Conservation (phyloP, 148 eudicot species). For the Cornus controversa region DNA sequence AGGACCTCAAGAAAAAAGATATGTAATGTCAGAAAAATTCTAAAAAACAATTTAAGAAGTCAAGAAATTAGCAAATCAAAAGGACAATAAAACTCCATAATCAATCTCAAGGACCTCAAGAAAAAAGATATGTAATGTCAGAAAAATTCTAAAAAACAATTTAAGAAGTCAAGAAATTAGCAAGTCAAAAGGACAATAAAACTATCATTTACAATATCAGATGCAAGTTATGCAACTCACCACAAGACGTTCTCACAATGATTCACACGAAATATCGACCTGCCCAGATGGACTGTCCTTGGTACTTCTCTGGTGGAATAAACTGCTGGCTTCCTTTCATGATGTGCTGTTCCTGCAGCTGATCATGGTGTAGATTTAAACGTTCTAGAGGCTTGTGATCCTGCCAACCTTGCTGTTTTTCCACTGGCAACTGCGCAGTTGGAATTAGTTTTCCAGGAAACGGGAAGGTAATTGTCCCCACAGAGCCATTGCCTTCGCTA, state of each 20-base stretch:
- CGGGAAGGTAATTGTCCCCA: constrained; percentile 46
- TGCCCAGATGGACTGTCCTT: constrained; percentile 49
- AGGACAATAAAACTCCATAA: no score
- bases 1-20: constrained; percentile 30
- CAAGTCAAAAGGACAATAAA: background rate
- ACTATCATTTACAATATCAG: background rate
- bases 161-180: no score
- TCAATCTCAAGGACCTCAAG: constrained; percentile 35
- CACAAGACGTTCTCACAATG: constrained; percentile 23
- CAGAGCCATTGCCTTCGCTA: constrained; percentile 25
- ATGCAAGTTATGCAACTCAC: constrained; percentile 30
- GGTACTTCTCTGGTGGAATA: constrained; percentile 38
- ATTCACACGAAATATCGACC: constrained; percentile 50
- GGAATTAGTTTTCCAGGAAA: constrained; percentile 59
- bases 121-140: constrained; percentile 6
- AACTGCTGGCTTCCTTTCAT: constrained; percentile 41
- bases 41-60: no score
- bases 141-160: background rate
- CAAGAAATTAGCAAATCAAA: no score
- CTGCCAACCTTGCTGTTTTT: constrained; percentile 26
- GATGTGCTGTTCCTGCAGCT: constrained; percentile 38
- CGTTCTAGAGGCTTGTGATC: constrained; percentile 33
- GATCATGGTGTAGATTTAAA: constrained; percentile 30
- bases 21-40: background rate
- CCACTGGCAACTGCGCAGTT: constrained; percentile 38